Base-by-base conservation (phyloP, 1,284 basidiomycete genomes). In the Megacollybia platyphylla region DNA sequence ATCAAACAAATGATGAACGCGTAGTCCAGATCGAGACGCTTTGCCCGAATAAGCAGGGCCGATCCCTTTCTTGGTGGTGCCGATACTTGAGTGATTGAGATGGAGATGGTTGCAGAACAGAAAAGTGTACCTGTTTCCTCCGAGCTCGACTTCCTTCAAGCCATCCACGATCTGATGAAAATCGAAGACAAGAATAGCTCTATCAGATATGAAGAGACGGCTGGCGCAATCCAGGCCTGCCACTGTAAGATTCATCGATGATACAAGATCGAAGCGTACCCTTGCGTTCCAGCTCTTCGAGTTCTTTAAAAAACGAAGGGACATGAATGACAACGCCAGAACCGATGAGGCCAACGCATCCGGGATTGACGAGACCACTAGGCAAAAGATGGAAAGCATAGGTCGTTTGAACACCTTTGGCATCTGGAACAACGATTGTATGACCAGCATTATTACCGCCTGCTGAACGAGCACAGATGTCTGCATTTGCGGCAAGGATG, bases 131-230 rank as follows among this genome's bases (percentile, higher is more conserved):
- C 84, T 87, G 3, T 79, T 84, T 13, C 89, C 89, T 29, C 96
- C 96, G 10, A 97, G 77, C 63, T 98, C 94, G 39, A 93, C 88
- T 63, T 98, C 94, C 63, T 98, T 98, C 55, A 98, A 67, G 11
- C 96, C 96, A 57, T 98, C 96, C 34, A 98, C 96, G 55, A 97
- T 96, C 67, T 98, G 94, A 65, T 98, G 94, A 64, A 98, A 98
- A 62, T 97, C 94, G 56, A 97, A 92, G 38, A 98, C 94, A 49
- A 98, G 81, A 52, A 96, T 91, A 2, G 94, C 91, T 49, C 94
- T 84, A 65, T 97, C 92, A 17, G 94, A 97, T 52, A 98, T 70
- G 62, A 97, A 87, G 17, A 98, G 68, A 35, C 96, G 80, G 48
- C 77, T 75, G 8, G 79, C 76, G 64, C 90, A 96, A 56, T 88